Conservation (phyloP, 1,139 yeast species). For the Spathaspora sp. region DNA sequence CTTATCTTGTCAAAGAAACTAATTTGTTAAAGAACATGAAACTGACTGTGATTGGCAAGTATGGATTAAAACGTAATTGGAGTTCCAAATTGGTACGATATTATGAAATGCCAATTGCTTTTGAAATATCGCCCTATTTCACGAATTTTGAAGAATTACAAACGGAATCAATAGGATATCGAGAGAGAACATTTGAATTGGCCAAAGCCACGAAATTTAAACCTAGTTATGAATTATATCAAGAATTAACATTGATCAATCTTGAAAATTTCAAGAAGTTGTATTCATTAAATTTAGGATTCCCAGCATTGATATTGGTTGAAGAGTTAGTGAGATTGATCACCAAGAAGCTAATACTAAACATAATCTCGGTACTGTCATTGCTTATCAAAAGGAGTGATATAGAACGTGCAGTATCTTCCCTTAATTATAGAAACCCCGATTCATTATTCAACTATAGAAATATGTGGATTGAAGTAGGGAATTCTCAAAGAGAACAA, state of each 20-base stretch:
- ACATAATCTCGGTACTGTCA: neutral
- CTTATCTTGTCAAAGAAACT: constrained; percentile 30
- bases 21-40: constrained; percentile 17
- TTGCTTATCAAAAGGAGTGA: constrained; percentile 4
- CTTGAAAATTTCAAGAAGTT: constrained; percentile 1
- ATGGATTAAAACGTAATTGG: constrained; percentile 9
- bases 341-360: constrained; percentile 6
- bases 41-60: constrained; percentile 4
- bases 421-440: constrained; percentile 4
- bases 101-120: constrained; percentile 50
- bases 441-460: constrained; percentile 1
- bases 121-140: constrained; percentile 52
- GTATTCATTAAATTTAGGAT: constrained; percentile 2
- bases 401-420: neutral
- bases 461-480: neutral
- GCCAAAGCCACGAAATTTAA: neutral
- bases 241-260: constrained; percentile 4
- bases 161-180: constrained; percentile 22
- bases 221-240: neutral
- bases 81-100: constrained; percentile 25
- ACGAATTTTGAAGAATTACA: constrained; percentile 49
- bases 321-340: constrained; percentile 8
- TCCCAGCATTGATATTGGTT: constrained; percentile 8
- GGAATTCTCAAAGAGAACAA: neutral
- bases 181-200: constrained; percentile 6